Percentiles rank a stretch among this genome's conserved stretches.
phyloP scores from a whole-genome alignment of 2,329 filamentous ascomycete genomes.

The Colletotrichum tofieldiae region DNA sequence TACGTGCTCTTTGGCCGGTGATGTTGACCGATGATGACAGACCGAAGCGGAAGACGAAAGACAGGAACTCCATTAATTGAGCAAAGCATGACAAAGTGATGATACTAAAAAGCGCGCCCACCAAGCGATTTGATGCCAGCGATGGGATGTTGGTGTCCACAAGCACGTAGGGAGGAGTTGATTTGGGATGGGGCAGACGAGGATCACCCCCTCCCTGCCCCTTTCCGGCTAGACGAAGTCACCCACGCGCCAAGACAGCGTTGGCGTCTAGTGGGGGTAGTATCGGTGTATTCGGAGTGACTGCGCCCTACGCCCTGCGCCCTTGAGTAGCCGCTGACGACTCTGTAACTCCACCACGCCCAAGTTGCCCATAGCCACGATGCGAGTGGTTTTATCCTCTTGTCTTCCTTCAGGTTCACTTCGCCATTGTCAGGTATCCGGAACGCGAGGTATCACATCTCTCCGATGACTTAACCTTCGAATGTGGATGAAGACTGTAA shows the following conservation, averaged over 20 bases:
- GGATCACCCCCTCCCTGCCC: not conserved
- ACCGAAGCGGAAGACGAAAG: not conserved
- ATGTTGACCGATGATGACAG: not conserved
- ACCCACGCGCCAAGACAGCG: not conserved
- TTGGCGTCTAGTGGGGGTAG: not conserved
- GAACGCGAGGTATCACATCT: not conserved
- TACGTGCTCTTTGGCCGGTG: not conserved
- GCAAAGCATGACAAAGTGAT: not conserved
- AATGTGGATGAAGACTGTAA: not conserved
- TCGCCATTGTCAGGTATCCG: too few species aligned
- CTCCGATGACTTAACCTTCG: not conserved
- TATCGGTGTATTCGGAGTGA: not conserved
- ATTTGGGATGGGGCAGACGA: not conserved
- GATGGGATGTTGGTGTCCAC: not conserved
- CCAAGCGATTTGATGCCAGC: not conserved
- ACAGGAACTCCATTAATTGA: not conserved
- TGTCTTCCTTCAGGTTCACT: too few species aligned
- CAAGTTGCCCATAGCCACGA: not conserved
- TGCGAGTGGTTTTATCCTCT: not conserved
- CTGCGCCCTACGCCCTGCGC: not conserved
- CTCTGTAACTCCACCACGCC: not conserved
- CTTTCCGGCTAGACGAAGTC: not conserved
- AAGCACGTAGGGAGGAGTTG: not conserved
- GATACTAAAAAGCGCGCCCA: not conserved
- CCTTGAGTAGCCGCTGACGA: not conserved